Evolutionary conservation across 139 green algal genomes (phyloP), one percentile per base, ranked within the genome.

Genomic region (Coelastrella sp.): DNA sequence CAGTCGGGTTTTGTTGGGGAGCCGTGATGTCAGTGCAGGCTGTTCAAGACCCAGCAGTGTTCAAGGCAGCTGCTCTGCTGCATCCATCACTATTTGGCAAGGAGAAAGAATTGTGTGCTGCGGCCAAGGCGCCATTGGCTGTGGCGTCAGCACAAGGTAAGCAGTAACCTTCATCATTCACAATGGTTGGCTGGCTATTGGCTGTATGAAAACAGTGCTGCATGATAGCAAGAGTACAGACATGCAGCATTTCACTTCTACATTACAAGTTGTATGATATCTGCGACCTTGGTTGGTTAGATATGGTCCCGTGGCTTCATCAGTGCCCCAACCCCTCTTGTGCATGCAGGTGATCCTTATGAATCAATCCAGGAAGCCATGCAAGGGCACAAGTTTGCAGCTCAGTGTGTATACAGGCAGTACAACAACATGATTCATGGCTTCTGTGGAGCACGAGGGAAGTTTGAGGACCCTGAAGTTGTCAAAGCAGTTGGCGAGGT

Each of bases 361-460:
- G 50, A 82, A n/a, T 57, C 19, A 25, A 62, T 82, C 4, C 50
- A 82, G 19, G 75, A 82, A 38, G 75, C 64, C 3, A 51, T 82
- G 30, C 60, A 62, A 30, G 75, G 51, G 27, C 34, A 30, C 30
- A 19, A n/a, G 53, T 30, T 69, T 19, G 62, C n/a, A 15, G 21
- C 27, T 1, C 38, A 69, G 30, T 69, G 75, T 30, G 50, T 82
- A 25, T 82, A 82, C 75, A 82, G 50, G 50, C 34, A 59, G 5
- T 82, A 57, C 64, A 59, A 69, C 4, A 69, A 82, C 37, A 82
- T 82, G 75, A 50, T 51, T 50, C 75, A 82, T 23, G 75, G 75
- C 0, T 82, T 71, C n/a, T 82, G 75, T 82, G 75, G 34, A 9
- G 75, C 75, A 53, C 34, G 75, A 19, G 75, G 75, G 5, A 69